Evolutionary conservation across 176 grass and related monocot species (phyloP), one percentile per base, ranked within the genome.

Genomic region (Eleusine indica): DNA sequence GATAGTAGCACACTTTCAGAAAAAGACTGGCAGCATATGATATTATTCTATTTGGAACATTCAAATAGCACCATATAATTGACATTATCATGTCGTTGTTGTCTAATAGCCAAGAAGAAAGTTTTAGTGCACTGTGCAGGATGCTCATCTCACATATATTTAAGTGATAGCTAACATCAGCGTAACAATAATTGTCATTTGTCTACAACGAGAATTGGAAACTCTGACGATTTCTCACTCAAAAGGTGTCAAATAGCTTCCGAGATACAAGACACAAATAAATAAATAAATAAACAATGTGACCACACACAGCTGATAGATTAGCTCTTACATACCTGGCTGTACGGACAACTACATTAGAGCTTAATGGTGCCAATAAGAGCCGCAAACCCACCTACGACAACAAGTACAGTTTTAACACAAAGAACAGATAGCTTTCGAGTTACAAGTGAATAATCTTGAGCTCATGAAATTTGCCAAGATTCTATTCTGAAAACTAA

Each of bases 301-400:
- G 28, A 67, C 40, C 74, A 66, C 12, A 76, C 12, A 37, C 74
- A 49, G 70, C 38, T 57, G 7, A 67, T 40, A 75, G 74, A 37
- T 40, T 62, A 14, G 49, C 17, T 39, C 14, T 64, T 40, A 37
- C 39, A 17, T 83, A 90, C 88, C 88, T 90, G 74, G 84, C 88
- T 74, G 84, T 86, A 77, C 88, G 74, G 30, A 90, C 57, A 37
- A 90, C 84, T 51, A 86, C 2, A 74, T 42, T 83, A 69, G 88
- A 90, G 41, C 74, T 79, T 83, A 90, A 43, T 18, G 88, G 88
- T 4, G 88, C 88, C 40, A 90, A 80, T 83, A 90, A 83, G 70
- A 90, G 84, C 74, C 68, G 79, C 71, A 90, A 73, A 83, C 88
- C 88, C 17, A 90, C 49, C 84, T 90, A 18, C 39, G 14, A 76